A percentile compares a stretch with the other conserved stretches of the same genome.
Conservation (phyloP, 495 filamentous ascomycete species). For the Aspergillus heteromorphus region DNA sequence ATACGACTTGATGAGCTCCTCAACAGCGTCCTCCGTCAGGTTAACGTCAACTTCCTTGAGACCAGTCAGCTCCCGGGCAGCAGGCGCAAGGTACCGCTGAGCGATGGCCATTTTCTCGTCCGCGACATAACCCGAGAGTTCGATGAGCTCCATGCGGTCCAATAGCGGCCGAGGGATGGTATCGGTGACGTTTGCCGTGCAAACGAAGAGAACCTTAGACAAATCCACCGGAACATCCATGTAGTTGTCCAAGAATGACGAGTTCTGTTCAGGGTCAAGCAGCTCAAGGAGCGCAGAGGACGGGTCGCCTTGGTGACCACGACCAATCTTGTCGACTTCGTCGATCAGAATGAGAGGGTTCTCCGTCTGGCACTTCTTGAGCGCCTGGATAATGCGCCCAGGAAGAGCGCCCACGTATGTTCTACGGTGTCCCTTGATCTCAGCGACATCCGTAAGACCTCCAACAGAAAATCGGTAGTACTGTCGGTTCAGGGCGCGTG, state of each 20-base stretch:
- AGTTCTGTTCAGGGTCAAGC: conserved; percentile 96
- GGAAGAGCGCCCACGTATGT: conserved; percentile 97
- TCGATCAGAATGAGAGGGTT: conserved; percentile 97
- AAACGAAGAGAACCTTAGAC: conserved; percentile 97
- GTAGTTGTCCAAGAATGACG: conserved; percentile 96
- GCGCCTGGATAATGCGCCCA: conserved; percentile 92
- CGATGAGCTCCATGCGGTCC: conserved; percentile 97
- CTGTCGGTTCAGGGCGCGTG: conserved; percentile 85
- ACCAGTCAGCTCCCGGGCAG: conserved; percentile 85
- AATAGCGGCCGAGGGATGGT: conserved; percentile 93
- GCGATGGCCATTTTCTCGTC: conserved; percentile 99
- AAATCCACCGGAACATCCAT: conserved; percentile 98
- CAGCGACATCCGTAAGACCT: conserved; percentile 95
- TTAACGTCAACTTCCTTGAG: conserved; percentile 84
- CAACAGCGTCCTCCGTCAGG: conserved; percentile 78
- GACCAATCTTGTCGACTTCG: conserved; percentile 96
- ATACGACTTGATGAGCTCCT: conserved; percentile 97
- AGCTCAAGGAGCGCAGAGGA: conserved; percentile 91
- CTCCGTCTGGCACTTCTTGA: conserved; percentile 99
- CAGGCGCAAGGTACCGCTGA: conserved; percentile 83
- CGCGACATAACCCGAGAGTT: conserved; percentile 92
- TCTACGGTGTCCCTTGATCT: conserved; percentile 95
- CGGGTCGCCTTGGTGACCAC: conserved; percentile 93
- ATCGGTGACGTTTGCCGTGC: conserved; percentile 98
- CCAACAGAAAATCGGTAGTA: conserved; percentile 99